Evolutionary conservation across 371 early-diverging fungal genomes (phyloP), one percentile per base, ranked within the genome.

Genomic region (Nematocida sp.): DNA sequence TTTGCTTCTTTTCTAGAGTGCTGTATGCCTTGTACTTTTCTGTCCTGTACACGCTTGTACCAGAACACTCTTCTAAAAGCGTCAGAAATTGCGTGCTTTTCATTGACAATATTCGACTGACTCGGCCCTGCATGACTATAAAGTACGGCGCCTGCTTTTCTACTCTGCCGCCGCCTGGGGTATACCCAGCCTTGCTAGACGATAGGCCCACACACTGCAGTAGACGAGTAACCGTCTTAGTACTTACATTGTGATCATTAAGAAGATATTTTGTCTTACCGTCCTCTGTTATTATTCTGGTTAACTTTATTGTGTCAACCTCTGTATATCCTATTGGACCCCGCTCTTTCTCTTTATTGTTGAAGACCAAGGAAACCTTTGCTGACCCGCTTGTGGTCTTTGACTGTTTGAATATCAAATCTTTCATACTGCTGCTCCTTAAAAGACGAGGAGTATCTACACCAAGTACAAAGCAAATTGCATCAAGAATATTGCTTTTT

Each of bases 401-500:
- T 4, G 95, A 96, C 33, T 93, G 90, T 86, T 96, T 97, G 85
- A 96, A 97, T 56, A 97, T 92, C 71, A 97, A 89, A 82, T 97
- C 98, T 83, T 94, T 92, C 20, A 96, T 90, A 83, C 91, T 94
- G 69, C 90, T 91, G 1, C 95, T 95, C 33, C 98, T 91, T 3
- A 97, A 92, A 94, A 94, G 61, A 5, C 52, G 88, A 50, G 72
- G 47, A 46, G 45, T 61, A 46, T 61, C 60, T 45, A 75, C 42
- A 11, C 98, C 98, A 25, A 99, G 89, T 4, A 94, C 96, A 89
- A 99, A 99, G 84, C 98, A 94, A 83, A 99, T 95, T 33, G 96
- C 95, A 86, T 98, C 99, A 39, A 99, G 89, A 66, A 99, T 93
- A 88, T 98, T 98, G 23, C 95, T 95, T 86, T 99, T 99, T 54